Evolutionary conservation across 352 stramenopile species (phyloP), one percentile per base, ranked within the genome.

Genomic region (Nothophytophthora sp.): DNA sequence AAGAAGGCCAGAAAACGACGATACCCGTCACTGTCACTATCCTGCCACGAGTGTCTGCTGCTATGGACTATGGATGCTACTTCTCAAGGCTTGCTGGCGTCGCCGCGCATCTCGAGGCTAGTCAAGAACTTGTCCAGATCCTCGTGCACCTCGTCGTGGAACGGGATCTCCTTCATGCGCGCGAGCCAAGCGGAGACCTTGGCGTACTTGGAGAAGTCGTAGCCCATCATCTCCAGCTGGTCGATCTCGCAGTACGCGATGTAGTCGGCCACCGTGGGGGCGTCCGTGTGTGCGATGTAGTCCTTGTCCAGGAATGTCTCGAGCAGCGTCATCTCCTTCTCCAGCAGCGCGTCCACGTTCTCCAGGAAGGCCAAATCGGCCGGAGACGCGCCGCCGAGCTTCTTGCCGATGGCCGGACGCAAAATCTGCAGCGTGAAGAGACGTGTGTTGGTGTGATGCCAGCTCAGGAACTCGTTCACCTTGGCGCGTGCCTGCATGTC

Each of bases 241-340:
- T 81, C 76, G 37, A 73, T 65, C 62, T 87, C 73, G 38, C 73
- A 85, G 59, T 87, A 83, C 28, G 55, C 43, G 4, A 55, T 54
- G 22, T 70, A 70, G 57, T 87, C 76, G 0, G 70, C 76, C 30
- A 85, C 39, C 23, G 76, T 85, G 0, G 70, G 64, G 4, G 36
- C 22, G 39, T 73, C 38, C 20, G 70, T 75, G 20, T 63, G 50
- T 0, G 70, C 76, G 32, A 84, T 42, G 47, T 60, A 87, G 47
- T 72, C 51, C 3, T 71, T 65, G 22, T 65, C 53, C 1, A 87
- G 46, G 19, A 76, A 76, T 22, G 49, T 61, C 40, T 83, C 75
- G 8, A 86, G 52, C 10, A 76, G 37, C 9, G 36, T 36, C 27
- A 63, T 63, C 47, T 55, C 20, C 43, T 67, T 68, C 8, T 49